Conservation (phyloP, 2,329 filamentous ascomycete species). For the Thermothelomyces thermophilus region DNA sequence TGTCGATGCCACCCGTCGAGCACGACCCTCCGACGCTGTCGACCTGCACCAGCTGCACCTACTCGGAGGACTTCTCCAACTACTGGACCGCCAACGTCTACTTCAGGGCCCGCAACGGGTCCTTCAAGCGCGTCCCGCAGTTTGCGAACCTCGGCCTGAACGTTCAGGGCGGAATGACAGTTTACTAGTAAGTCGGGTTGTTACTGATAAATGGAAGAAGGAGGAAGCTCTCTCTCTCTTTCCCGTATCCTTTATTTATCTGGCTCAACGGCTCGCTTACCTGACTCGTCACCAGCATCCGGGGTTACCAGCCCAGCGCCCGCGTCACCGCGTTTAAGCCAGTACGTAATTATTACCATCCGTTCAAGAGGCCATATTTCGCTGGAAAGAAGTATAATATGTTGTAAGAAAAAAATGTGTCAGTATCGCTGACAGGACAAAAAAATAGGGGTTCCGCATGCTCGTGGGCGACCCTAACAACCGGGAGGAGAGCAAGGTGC, state of each 20-base stretch:
- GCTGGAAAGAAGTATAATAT: no score
- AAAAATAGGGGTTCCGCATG: slow-evolving; percentile 28
- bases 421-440: background rate
- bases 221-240: background rate
- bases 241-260: no score
- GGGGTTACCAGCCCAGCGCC: slow-evolving; percentile 11
- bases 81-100: slow-evolving; percentile 19
- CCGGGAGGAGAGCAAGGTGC: slow-evolving; percentile 16
- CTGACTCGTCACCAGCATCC: slow-evolving; percentile 14
- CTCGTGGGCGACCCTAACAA: slow-evolving; percentile 22
- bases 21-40: slow-evolving; percentile 3
- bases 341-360: no score
- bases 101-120: slow-evolving; percentile 15
- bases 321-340: slow-evolving; percentile 11
- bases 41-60: slow-evolving; percentile 21
- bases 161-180: slow-evolving; percentile 17
- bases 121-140: slow-evolving; percentile 15
- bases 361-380: no score
- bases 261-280: background rate
- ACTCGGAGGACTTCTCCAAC: slow-evolving; percentile 29
- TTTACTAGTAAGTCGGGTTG: slow-evolving; percentile 24
- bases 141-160: slow-evolving; percentile 11
- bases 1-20: slow-evolving; percentile 28
- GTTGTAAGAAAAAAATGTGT: no score
- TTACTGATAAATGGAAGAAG: background rate